Conservation (phyloP, 257 asterid species). For the Marsdenia floribunda region DNA sequence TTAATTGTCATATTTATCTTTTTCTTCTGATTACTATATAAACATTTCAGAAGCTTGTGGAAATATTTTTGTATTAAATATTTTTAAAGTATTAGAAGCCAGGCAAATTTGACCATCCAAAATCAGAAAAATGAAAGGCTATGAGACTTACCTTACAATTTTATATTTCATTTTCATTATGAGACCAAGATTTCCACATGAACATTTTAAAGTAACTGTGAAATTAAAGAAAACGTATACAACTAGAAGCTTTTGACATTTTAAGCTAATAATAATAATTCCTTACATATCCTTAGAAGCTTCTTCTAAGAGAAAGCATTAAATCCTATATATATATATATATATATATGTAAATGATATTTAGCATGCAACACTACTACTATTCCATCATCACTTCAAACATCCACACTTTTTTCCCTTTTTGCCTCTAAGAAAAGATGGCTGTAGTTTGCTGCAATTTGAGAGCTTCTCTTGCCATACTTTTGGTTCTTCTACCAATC, state of each 20-base stretch:
- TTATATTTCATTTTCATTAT: background rate
- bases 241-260: background rate
- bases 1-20: too few species aligned
- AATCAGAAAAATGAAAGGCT: too few species aligned
- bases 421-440: slow-evolving; percentile 14
- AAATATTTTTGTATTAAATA: background rate
- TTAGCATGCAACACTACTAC: too few species aligned
- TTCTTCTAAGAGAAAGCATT: too few species aligned
- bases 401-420: too few species aligned
- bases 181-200: background rate
- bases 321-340: too few species aligned
- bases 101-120: background rate
- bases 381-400: background rate
- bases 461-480: slow-evolving; percentile 19
- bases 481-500: slow-evolving; percentile 26
- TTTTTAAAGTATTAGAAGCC: too few species aligned
- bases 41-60: background rate
- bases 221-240: background rate
- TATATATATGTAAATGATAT: background rate
- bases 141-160: too few species aligned
- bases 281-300: too few species aligned
- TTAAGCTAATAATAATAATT: background rate
- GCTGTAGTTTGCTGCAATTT: slow-evolving; percentile 10
- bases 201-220: background rate
- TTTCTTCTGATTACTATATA: too few species aligned